Base-by-base conservation (phyloP, 192 early-diverging fungal genomes). In the Bifiguratus adelaidae region DNA sequence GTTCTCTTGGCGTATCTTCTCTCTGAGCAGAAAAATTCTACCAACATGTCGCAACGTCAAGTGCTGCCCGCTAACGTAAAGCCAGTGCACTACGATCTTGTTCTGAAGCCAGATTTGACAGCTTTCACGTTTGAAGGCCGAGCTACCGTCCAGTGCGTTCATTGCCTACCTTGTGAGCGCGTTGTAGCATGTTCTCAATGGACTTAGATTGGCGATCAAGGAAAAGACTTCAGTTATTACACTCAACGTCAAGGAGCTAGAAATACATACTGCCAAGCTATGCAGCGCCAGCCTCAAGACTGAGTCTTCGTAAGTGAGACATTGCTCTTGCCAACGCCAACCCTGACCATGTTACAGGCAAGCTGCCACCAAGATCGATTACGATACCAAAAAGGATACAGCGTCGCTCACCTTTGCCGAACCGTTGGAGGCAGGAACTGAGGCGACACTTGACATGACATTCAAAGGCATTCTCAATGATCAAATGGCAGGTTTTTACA, bases 401-500 rank as follows among this genome's bases (percentile, higher is more conserved):
- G 13, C 26, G 32, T 30, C 18, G 19, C 20, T 27, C 3, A n/a
- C 66, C 0, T 88, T 85, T 68, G 63, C 61, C n/a, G 61, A 79
- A 21, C 55, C 62, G 25, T 51, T 84, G 21, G 55, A 68, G 13
- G 62, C 66, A 20, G 68, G 60, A 40, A 58, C 65, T 23, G 59
- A 70, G 11, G 77, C 70, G 11, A 61, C 67, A 18, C 55, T 88
- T 44, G 44, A 60, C 23, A 61, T 88, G 19, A 41, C 53, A 32
- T 89, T 86, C 55, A 68, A 68, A 32, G 80, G 84, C 48, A 56
- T 74, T 22, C 62, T 83, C 30, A 89, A 88, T 55, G 79, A 97
- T 61, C 75, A 86, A 55, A 91, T 98, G 91, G 73, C 74, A 30
- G 93, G 95, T 1, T 98, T 98, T 62, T 98, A 98, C 71, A 80